These are phyloP conservation scores for Mrakia frigida DNA, from an alignment of 768 basidiomycete genomes.

Conservation along the genomic window DNA sequence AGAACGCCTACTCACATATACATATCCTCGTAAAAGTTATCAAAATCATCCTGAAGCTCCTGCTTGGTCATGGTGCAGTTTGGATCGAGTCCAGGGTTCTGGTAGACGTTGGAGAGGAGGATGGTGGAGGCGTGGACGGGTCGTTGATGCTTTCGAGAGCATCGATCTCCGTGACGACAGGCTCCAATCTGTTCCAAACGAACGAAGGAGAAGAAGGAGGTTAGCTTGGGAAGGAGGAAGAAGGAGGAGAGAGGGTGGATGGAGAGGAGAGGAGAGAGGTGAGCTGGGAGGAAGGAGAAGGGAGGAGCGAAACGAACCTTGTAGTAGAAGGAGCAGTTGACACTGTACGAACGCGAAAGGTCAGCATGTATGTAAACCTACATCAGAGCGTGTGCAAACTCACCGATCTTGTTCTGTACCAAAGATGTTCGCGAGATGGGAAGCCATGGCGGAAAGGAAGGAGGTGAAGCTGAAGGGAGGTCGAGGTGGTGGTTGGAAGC, in stretches of 20 bases:
- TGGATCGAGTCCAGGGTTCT: constrained; percentile 92
- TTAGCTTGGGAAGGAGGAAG: neutral
- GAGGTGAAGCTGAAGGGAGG: neutral
- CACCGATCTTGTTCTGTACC: constrained; percentile 59
- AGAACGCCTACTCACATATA: constrained; percentile 54
- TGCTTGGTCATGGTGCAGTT: constrained; percentile 80
- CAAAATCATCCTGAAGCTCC: constrained; percentile 50
- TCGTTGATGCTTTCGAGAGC: constrained; percentile 94
- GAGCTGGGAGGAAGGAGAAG: neutral
- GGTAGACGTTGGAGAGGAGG: constrained; percentile 92
- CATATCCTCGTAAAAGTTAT: constrained; percentile 65
- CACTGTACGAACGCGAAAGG: constrained; percentile 47
- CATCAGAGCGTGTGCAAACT: too few relatives aligned
- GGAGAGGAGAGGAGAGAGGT: neutral
- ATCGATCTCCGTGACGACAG: constrained; percentile 95
- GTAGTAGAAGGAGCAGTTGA: constrained; percentile 99
- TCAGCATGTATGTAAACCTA: too few relatives aligned
- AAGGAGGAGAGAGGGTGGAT: neutral
- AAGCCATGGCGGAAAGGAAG: constrained; percentile 18
- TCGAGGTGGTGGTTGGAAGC: too few relatives aligned
- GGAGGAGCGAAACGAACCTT: constrained; percentile 55
- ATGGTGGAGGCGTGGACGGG: constrained; percentile 91
- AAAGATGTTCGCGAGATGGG: constrained; percentile 57
- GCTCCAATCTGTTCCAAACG: constrained; percentile 72
- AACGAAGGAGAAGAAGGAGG: neutral